Percentiles rank a stretch among this genome's conserved stretches.
phyloP scores from a whole-genome alignment of 1,284 basidiomycete genomes.

The Coniophora puteana region DNA sequence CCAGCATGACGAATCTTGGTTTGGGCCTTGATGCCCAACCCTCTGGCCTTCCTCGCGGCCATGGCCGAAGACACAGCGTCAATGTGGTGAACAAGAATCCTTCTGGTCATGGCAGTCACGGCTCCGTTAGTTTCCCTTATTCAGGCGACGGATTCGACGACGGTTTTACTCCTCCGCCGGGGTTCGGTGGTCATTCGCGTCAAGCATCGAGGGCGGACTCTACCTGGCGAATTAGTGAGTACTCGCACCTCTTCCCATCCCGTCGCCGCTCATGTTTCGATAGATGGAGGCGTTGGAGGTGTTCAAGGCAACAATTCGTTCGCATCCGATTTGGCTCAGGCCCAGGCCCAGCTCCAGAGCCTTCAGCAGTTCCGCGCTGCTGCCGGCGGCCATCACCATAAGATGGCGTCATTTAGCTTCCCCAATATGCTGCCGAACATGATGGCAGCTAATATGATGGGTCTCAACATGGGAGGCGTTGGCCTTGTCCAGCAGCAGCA shows the following conservation, averaged over 20 bases:
- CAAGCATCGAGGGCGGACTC: constrained; percentile 76
- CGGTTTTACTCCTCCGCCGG: constrained; percentile 56
- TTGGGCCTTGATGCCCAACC: constrained; percentile 64
- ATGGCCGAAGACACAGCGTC: constrained; percentile 91
- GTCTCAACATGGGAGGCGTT: constrained; percentile 77
- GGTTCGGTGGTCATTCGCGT: constrained; percentile 68
- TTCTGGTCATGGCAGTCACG: constrained; percentile 36
- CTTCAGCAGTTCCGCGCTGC: constrained; percentile 96
- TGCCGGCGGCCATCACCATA: constrained; percentile 91
- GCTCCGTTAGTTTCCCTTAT: constrained; percentile 52
- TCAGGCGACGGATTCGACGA: constrained; percentile 68
- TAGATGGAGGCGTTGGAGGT: constrained; percentile 72
- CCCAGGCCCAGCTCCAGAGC: constrained; percentile 95
- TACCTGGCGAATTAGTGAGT: constrained; percentile 86
- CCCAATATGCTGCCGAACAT: constrained; percentile 95
- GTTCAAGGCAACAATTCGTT: constrained; percentile 63
- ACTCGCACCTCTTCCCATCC: not conserved
- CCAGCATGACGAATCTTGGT: constrained; percentile 49
- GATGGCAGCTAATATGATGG: constrained; percentile 95
- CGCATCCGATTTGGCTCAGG: constrained; percentile 83
- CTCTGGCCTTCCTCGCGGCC: constrained; percentile 71
- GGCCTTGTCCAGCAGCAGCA: constrained; percentile 84
- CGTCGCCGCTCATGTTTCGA: constrained; percentile 10
- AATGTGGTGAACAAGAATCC: constrained; percentile 81
- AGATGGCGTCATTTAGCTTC: constrained; percentile 97